Evolutionary conservation across 2,329 filamentous ascomycete species (phyloP).

Genomic region (Didymella arachidicola): DNA sequence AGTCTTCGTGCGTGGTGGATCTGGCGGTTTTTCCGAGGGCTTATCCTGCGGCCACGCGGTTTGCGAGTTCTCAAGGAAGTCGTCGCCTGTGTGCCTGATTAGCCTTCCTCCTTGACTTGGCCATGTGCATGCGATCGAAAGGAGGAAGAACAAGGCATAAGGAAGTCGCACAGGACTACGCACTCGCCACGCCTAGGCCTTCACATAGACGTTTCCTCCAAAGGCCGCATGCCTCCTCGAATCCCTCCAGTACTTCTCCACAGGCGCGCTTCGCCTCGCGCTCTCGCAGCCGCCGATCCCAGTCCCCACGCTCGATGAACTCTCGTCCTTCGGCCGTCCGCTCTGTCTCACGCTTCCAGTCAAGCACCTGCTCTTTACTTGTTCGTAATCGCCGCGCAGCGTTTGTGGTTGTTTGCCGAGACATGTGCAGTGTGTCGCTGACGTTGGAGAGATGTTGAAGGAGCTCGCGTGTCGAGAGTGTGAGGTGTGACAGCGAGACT

Average conservation of each 20-base stretch:
- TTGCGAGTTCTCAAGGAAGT: constrained; percentile 1
- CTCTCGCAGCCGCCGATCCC: constrained; percentile 77
- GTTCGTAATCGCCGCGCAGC: constrained; percentile 81
- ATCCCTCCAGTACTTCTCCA: constrained; percentile 86
- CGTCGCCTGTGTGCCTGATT: constrained; percentile 10
- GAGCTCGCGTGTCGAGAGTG: constrained; percentile 72
- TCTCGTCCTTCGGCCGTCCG: constrained; percentile 80
- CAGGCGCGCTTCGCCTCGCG: constrained; percentile 86
- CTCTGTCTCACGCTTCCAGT: constrained; percentile 84
- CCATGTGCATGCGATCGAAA: not conserved
- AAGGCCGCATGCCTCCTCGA: constrained; percentile 86
- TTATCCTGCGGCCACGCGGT: not conserved
- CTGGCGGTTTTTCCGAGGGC: not conserved
- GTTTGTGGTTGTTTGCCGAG: constrained; percentile 82
- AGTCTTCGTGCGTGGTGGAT: not conserved
- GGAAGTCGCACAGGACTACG: constrained; percentile 31
- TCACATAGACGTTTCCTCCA: constrained; percentile 78
- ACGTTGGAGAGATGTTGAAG: constrained; percentile 83
- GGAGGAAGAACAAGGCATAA: constrained; percentile 1
- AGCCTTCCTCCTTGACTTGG: constrained; percentile 1
- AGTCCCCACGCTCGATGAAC: constrained; percentile 83
- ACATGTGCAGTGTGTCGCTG: constrained; percentile 93
- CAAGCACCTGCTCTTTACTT: constrained; percentile 83
- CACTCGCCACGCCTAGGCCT: constrained; percentile 48
- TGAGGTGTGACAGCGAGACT: constrained; percentile 71